Base-by-base conservation (phyloP, 495 filamentous ascomycete species). In the Penicillium pulvis region DNA sequence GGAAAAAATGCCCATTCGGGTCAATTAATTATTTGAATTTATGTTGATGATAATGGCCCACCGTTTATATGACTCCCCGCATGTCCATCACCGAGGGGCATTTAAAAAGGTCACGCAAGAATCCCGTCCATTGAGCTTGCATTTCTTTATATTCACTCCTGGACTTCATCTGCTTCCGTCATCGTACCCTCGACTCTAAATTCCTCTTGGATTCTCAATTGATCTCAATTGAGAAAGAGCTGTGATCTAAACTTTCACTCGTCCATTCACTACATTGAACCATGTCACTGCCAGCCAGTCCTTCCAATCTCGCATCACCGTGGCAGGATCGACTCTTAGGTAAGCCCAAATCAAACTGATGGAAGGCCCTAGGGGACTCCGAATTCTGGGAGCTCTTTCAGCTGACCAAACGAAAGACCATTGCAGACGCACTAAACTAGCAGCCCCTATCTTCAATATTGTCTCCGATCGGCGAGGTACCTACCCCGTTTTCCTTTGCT, bases 401-500 rank as follows among this genome's bases (percentile, higher is more conserved):
- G 19, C 59, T 61, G 41, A 61, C 35, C n/a, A 36, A 24, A 4
- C 2, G 57, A 30, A 67, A 91, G 89, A 84, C 12, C 77, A 85
- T 61, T 92, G 89, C 73, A 74, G 72, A 49, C 74, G 75, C 49
- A 74, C 66, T 41, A 82, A 85, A 59, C 65, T 86, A 19, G 70
- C 75, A 31, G 65, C 75, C 46, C 90, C 90, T 26, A 71, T 81
- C 46, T 93, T 84, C 67, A 85, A 87, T 62, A 86, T 90, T 58
- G 81, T 90, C 50, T 91, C 90, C 56, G 89, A 93, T 71, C 81
- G 87, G 74, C 87, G 90, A 83, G 90, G 88, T 90, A 82, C 72
- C 61, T 79, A 53, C 48, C 53, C 56, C 45, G 45, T 60, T 55
- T 49, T 52, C 39, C 23, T 64, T 49, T 26, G 53, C 17, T 41